Base-by-base conservation (phyloP, 1,139 yeast species). In the Sugiyamaella pinicola region DNA sequence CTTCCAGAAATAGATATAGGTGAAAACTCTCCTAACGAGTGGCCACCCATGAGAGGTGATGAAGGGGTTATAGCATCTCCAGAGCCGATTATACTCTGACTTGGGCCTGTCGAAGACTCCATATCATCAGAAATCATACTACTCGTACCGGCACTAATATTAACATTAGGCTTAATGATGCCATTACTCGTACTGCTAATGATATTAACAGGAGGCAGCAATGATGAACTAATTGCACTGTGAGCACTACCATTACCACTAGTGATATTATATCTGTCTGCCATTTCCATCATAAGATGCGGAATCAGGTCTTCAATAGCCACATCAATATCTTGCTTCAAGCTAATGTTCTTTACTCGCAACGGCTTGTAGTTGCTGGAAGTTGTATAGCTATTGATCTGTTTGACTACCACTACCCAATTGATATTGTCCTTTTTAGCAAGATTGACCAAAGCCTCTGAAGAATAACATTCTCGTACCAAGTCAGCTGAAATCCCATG, bases 401-500 rank as follows among this genome's bases (percentile, higher is more conserved):
- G 96, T 64, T 86, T 87, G 47, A 90, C 82, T 31, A 85, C 72
- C 2, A 90, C 79, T 0, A 90, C 74, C 86, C 93, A 85, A 47
- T 81, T 83, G 12, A 84, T 84, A 8, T 91, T 88, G 61, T 86
- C 91, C 5, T 70, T 69, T 50, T 77, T 78, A 0, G 95, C 95
- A 47, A 79, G 77, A 26, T 80, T 79, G 3, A 81, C 66, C 22
- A 87, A 77, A 52, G 87, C 96, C 57, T 93, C 98, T 12, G 85
- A 68, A 56, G 85, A 68, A 58, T 64, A 29, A 56, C 77, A 71
- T 47, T 73, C 75, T 26, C 77, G 70, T 10, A 80, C 74, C 34
- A 87, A 65, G 67, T 93, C 98, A 7, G 95, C 85, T 54, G 85
- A 78, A 31, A 93, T 82, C 9, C 81, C 83, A 34, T 73, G 70